Evolutionary conservation across 1,284 basidiomycete species (phyloP).

Genomic region (Ustilago xerochloae): DNA sequence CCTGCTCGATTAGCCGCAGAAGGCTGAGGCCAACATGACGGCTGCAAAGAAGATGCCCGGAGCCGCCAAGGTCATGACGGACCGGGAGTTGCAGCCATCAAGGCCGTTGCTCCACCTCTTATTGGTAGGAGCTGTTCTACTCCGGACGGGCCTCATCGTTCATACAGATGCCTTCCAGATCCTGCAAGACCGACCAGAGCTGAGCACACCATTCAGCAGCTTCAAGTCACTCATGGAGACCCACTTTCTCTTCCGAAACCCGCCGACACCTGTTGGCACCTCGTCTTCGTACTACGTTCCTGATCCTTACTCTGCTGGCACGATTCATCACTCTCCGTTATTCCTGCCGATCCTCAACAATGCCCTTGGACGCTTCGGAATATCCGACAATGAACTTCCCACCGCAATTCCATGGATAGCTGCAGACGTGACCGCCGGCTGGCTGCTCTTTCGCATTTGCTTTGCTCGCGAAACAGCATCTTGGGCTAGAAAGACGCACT

Average conservation of each 20-base stretch:
- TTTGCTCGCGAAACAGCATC: constrained; percentile 18
- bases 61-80: constrained; percentile 26
- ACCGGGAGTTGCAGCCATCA: constrained; percentile 16
- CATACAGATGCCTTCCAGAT: constrained; percentile 61
- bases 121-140: constrained; percentile 17
- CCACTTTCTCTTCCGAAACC: constrained; percentile 35
- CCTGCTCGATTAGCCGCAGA: background rate
- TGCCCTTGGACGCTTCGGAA: constrained; percentile 7
- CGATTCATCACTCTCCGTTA: constrained; percentile 78
- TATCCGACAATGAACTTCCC: constrained; percentile 68
- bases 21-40: background rate
- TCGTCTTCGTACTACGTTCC: background rate
- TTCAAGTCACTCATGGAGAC: constrained; percentile 73
- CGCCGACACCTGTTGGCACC: constrained; percentile 18
- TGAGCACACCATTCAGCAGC: constrained; percentile 84
- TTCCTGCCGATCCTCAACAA: constrained; percentile 74
- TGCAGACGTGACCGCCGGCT: constrained; percentile 74
- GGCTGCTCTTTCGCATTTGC: constrained; percentile 44
- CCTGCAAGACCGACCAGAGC: constrained; percentile 74
- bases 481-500: constrained; percentile 23
- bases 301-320: constrained; percentile 29
- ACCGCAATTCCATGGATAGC: constrained; percentile 78
- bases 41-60: constrained; percentile 6
- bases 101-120: constrained; percentile 17
- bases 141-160: constrained; percentile 67